Evolutionary conservation across 106 monocot species (phyloP).

Genomic region (Dioscorea dumetorum): DNA sequence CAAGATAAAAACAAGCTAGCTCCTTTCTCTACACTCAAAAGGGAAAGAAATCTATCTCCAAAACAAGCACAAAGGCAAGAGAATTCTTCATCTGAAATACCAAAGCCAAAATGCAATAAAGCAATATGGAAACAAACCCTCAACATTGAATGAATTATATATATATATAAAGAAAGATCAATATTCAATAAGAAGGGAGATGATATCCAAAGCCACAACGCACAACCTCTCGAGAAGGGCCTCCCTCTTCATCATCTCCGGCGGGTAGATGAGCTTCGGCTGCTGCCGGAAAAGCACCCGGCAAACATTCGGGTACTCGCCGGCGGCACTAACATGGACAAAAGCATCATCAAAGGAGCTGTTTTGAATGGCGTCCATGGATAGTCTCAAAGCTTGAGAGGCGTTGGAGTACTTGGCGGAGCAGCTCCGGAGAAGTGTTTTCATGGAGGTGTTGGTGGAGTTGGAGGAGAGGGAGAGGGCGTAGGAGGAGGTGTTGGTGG

Average conservation of each 20-base stretch:
- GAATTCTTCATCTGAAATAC: no score
- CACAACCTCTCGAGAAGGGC: constrained; percentile 45
- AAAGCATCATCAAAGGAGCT: constrained; percentile 59
- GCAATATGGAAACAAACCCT: no score
- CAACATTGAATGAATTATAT: no score
- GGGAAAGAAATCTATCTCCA: no score
- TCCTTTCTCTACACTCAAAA: no score
- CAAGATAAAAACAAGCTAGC: no score
- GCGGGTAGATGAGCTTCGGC: constrained; percentile 31
- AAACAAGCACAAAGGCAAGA: no score
- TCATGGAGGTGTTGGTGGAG: constrained; percentile 5
- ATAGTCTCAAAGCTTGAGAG: constrained; percentile 28
- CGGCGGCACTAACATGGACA: constrained; percentile 57
- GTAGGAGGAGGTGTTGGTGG: constrained; percentile 36
- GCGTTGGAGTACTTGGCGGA: constrained; percentile 43
- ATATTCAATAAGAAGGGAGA: constrained; percentile 31
- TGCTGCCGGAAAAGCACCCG: constrained; percentile 30
- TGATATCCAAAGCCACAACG: constrained; percentile 46
- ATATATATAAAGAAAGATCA: no score
- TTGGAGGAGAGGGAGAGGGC: constrained; percentile 14
- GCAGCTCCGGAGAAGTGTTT: constrained; percentile 28
- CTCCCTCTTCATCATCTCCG: constrained; percentile 52
- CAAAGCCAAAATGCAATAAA: no score
- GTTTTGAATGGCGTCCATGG: constrained; percentile 19
- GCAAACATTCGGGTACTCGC: constrained; percentile 63